Conservation (phyloP, 148 eudicot species). For the Gaultheria prostrata region DNA sequence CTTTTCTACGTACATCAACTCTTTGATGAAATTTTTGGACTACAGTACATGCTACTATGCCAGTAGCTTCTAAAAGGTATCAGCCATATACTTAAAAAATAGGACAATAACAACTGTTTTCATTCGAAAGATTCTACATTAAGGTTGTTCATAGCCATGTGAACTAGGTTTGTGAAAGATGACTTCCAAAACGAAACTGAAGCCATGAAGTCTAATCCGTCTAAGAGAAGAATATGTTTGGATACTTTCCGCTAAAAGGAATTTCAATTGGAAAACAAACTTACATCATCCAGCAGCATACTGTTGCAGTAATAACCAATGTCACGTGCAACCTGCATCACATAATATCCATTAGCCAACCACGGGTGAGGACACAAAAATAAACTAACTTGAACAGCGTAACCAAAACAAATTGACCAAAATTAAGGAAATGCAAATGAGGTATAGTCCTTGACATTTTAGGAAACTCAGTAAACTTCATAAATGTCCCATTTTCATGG, state of each 20-base stretch:
- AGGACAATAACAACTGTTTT: neutral
- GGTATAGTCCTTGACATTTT: neutral
- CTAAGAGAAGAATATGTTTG: neutral
- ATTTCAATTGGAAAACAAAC: slow-evolving; percentile 25
- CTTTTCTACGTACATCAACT: neutral
- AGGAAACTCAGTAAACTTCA: slow-evolving; percentile 4
- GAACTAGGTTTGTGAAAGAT: neutral
- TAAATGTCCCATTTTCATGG: neutral
- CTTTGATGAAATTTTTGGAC: neutral
- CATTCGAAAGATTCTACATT: neutral
- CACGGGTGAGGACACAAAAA: neutral
- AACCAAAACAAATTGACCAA: neutral
- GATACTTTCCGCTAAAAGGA: neutral
- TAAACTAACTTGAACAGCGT: neutral
- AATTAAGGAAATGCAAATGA: neutral
- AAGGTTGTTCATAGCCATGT: neutral
- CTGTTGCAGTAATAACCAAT: slow-evolving; percentile 79
- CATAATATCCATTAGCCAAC: slow-evolving; percentile 7
- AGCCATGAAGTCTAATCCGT: neutral
- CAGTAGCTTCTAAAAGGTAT: neutral
- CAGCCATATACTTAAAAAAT: neutral
- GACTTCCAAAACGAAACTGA: neutral
- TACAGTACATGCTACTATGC: too few species aligned
- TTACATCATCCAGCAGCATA: slow-evolving; percentile 99
- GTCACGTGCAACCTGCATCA: slow-evolving; percentile 83